Evolutionary conservation across 495 filamentous ascomycete genomes (phyloP), one percentile per base, ranked within the genome.

Genomic region (Jackrogersella multiformis): DNA sequence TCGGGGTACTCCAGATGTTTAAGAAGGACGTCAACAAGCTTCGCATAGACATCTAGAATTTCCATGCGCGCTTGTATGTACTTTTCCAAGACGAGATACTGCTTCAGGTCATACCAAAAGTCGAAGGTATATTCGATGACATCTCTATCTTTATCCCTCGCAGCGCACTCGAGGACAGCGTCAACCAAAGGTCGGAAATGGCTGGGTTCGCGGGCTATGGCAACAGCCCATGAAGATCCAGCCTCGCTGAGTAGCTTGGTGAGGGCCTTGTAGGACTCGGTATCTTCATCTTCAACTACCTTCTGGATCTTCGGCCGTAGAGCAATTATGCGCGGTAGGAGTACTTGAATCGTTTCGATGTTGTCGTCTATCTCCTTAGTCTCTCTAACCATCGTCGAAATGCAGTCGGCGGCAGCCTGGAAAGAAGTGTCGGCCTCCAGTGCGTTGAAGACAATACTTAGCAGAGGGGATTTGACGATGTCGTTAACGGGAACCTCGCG

Each of bases 91-190:
- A 92, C 91, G 30, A 98, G 82, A 72, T 96, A 97, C 79, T 97
- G 93, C 81, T 99, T 99, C 55, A 99, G 80, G 75, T 99, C 95
- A 76, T 96, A 98, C 95, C 95, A 99, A 80, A 98, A 98, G 52
- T 88, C 86, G 77, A 98, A 98, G 0, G 95, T 99, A 61, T 94
- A 86, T 24, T 91, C 89, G 53, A 98, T 90, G 7, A 92, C 93
- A 52, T 98, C 95, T 56, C 90, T 84, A 51, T 97, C 93, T 74
- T 88, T 87, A 75, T 99, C 95, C 65, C 88, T 82, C 20, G 90
- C 89, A 63, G 90, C 92, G 75, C 93, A 97, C 77, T 99, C 94
- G 24, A 97, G 84, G 30, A 98, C 86, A 6, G 90, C 87, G 71
- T 97, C 92, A 7, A 98, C 95, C 1, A 99, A 81, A n/a, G 85